Evolutionary conservation across 257 asterid species (phyloP).

Genomic region (Petunia axillaris): DNA sequence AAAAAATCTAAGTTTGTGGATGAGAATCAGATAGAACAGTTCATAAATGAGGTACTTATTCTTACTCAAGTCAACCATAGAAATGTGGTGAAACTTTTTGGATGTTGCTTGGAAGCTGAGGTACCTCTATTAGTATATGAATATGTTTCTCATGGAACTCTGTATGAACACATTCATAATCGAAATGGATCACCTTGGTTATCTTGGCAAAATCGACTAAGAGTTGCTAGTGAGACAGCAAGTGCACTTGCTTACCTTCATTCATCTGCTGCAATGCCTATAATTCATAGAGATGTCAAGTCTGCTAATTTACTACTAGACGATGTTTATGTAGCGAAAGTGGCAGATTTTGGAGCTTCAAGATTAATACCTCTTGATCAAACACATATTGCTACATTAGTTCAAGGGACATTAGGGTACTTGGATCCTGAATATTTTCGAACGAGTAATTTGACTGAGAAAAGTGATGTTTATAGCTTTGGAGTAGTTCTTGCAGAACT

Average conservation of each 20-base stretch:
- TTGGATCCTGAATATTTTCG: constrained; percentile 79
- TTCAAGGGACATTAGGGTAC: constrained; percentile 81
- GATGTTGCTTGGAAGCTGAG: constrained; percentile 75
- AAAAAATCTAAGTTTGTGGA: constrained; percentile 69
- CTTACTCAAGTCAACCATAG: constrained; percentile 79
- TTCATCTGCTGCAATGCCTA: constrained; percentile 63
- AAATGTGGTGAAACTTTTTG: constrained; percentile 71
- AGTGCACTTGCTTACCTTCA: constrained; percentile 76
- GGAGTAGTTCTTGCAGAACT: constrained; percentile 79
- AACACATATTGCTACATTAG: constrained; percentile 67
- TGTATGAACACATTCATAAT: constrained; percentile 55
- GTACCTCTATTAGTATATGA: constrained; percentile 78
- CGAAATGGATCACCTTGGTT: constrained; percentile 46
- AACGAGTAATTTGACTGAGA: constrained; percentile 66
- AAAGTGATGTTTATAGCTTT: constrained; percentile 81
- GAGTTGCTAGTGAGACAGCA: constrained; percentile 70
- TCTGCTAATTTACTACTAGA: constrained; percentile 75
- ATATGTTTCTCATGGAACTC: constrained; percentile 66
- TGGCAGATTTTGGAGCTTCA: constrained; percentile 84
- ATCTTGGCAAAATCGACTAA: constrained; percentile 63
- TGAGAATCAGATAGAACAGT: constrained; percentile 62
- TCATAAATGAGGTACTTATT: constrained; percentile 75
- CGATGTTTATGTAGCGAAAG: constrained; percentile 57
- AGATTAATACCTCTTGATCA: constrained; percentile 66
- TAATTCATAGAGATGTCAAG: constrained; percentile 79